A percentile compares a stretch with the other conserved stretches of the same genome.
These are phyloP conservation scores for Ulmus americana DNA, from an alignment of 331 rosid species.

Conservation along the genomic window DNA sequence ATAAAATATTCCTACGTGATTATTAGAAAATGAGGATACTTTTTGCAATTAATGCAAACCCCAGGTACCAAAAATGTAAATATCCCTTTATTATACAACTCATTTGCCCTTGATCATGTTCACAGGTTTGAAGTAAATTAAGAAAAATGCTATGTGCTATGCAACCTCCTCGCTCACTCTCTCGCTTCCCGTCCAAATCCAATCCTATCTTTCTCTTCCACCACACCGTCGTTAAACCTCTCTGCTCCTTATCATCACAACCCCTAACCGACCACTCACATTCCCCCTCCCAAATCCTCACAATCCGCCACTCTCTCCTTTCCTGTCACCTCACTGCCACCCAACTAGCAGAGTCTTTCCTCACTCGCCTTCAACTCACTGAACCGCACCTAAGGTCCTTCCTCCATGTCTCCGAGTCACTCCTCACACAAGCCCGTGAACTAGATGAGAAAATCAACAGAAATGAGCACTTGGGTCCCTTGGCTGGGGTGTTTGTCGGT, in stretches of 20 bases:
- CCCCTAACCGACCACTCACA: conserved; percentile 38
- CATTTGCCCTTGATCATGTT: too few species aligned
- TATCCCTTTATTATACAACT: too few species aligned
- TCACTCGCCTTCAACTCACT: conserved; percentile 55
- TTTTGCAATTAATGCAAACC: too few species aligned
- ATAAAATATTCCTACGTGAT: too few species aligned
- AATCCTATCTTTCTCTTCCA: conserved; percentile 22
- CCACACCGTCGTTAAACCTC: conserved; percentile 27
- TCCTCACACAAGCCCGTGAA: conserved; percentile 43
- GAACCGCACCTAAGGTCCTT: conserved; percentile 75
- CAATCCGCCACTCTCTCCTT: conserved; percentile 68
- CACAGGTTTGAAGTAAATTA: too few species aligned
- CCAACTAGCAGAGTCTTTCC: conserved; percentile 53
- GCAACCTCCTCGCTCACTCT: conserved; percentile 70
- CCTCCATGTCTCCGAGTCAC: conserved; percentile 60
- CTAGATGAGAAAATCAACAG: conserved; percentile 44
- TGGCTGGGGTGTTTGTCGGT: conserved; percentile 78
- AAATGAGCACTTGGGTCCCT: conserved; percentile 62
- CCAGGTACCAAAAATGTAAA: too few species aligned
- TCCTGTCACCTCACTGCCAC: conserved; percentile 57
- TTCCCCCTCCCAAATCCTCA: conserved; percentile 66
- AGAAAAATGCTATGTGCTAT: conserved; percentile 63
- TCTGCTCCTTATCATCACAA: conserved; percentile 37
- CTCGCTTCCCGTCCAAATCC: conserved; percentile 40
- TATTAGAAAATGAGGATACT: too few species aligned